Evolutionary conservation across 2,329 filamentous ascomycete genomes (phyloP), one percentile per base, ranked within the genome.

Genomic region (Paracoccidioides lutzii): DNA sequence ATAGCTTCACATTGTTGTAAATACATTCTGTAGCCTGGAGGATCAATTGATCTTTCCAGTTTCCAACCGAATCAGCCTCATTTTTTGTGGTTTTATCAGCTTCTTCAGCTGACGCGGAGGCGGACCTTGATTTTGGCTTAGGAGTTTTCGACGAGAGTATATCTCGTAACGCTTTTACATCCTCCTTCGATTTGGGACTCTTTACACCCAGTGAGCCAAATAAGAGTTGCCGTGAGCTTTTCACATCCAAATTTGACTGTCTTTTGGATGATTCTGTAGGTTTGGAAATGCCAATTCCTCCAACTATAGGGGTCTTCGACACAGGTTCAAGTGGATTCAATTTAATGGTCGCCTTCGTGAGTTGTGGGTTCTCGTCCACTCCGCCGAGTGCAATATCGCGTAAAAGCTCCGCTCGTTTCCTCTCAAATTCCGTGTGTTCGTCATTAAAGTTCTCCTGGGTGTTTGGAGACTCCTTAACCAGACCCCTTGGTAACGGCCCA

Each of bases 1-100:
- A 86, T 48, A 95, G 75, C 37, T 79, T 73, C 42, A 88, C 73
- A 4, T 77, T 79, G 35, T 87, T 79, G n/a, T 87, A 78, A 59
- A 83, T 81, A 69, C 90, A 96, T 68, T 97, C 91, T 0, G 94
- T 87, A 28, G 88, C 90, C 30, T 81, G 79, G 58, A 95, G 82
- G 9, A 75, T 78, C 58, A 96, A 84, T 61, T 83, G 88, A 4
- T 81, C 73, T 61, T 81, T 81, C 90, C 90, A 96, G 28, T 80
- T 77, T 35, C 86, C 78, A 0, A 78, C 71, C 46, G 81, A 76
- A 46, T 79, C 73, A 33, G 73, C 69, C 68, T 54, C 55, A 38
- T 8, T 54, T 58, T 63, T 65, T 28, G 66, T 63, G 30, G 61
- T 38, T 46, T 49, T 64, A 38, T 61, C 57, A 6, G 64, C 61